Evolutionary conservation across 176 grass and related monocot species (phyloP), one percentile per base, ranked within the genome.

Genomic region (Rhynchospora pubera): DNA sequence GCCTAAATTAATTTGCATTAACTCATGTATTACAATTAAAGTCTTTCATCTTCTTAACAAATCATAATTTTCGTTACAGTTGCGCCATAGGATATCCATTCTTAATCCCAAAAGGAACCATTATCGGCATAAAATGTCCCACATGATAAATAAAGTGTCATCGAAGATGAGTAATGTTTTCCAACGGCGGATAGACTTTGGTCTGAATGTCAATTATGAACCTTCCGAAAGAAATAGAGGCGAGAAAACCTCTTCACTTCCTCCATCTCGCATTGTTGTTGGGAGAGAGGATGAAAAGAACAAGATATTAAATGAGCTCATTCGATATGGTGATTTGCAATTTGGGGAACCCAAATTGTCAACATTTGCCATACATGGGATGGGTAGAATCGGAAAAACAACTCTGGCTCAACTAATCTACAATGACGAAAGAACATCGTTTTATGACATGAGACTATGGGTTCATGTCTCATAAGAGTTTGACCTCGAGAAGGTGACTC

Each of bases 391-490:
- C 2, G 91, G 88, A 85, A 5, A 71, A 88, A 50, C 6, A 82
- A 2, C 79, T 86, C 42, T 60, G 57, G 79, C n/a, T n/a, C n/a
- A n/a, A n/a, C n/a, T n/a, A n/a, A n/a, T n/a, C n/a, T n/a, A n/a
- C n/a, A 70, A 44, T 2, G 30, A 88, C 13, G 39, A 64, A 5
- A 52, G 2, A 65, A 45, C 75, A 24, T 21, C 7, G 5, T 23
- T 14, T 4, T 3, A 90, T n/a, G 34, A 88, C 0, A 9, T 45
- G 56, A 84, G 24, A 75, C 19, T 84, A 0, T 93, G 91, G 91
- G 85, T 88, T 51, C 79, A 88, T 73, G 91, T 93, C 0, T 79
- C 85, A 0, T 16, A 6, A 43, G 22, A 88, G 11, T 92, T 86
- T 47, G 28, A 53, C 39, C 4, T 78, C 2, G 1, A 0, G 44